Evolutionary conservation across 805 yeast species (phyloP).

Genomic region (Ogataea wickerhamii): DNA sequence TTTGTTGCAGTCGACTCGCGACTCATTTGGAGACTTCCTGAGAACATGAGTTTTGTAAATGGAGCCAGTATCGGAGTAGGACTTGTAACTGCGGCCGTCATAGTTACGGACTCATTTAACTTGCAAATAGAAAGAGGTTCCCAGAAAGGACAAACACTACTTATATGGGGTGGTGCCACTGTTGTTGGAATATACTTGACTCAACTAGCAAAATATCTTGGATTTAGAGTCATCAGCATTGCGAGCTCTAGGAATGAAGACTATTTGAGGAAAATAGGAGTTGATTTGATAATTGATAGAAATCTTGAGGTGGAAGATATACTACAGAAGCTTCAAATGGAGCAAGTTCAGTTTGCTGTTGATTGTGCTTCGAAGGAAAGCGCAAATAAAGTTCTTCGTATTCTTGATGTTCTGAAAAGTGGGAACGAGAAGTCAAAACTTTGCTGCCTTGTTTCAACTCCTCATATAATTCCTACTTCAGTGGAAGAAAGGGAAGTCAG

Average conservation of each 20-base stretch:
- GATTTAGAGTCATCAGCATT: slow-evolving; percentile 35
- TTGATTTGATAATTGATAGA: slow-evolving; percentile 36
- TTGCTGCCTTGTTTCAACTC: slow-evolving; percentile 40
- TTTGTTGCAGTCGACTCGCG: slow-evolving; percentile 43
- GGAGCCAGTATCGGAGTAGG: slow-evolving; percentile 48
- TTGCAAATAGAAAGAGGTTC: background rate
- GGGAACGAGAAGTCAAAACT: slow-evolving; percentile 17
- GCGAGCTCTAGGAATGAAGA: slow-evolving; percentile 23
- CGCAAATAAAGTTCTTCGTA: slow-evolving; percentile 30
- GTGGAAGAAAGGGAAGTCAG: slow-evolving; percentile 33
- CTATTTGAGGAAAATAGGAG: slow-evolving; percentile 27
- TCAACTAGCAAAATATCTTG: slow-evolving; percentile 40
- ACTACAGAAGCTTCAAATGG: slow-evolving; percentile 18
- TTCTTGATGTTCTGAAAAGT: slow-evolving; percentile 25
- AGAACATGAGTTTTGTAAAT: slow-evolving; percentile 32
- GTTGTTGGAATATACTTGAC: slow-evolving; percentile 43
- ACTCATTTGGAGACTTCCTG: slow-evolving; percentile 43
- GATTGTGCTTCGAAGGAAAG: slow-evolving; percentile 44
- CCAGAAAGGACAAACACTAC: slow-evolving; percentile 19
- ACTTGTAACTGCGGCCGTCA: slow-evolving; percentile 39
- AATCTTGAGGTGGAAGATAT: slow-evolving; percentile 26
- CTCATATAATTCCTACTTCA: slow-evolving; percentile 23
- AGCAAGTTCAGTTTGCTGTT: slow-evolving; percentile 35
- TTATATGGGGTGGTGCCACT: slow-evolving; percentile 50
- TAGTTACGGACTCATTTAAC: slow-evolving; percentile 15